Conservation (phyloP, 768 basidiomycete genomes). For the Kockovaella imperatae region DNA sequence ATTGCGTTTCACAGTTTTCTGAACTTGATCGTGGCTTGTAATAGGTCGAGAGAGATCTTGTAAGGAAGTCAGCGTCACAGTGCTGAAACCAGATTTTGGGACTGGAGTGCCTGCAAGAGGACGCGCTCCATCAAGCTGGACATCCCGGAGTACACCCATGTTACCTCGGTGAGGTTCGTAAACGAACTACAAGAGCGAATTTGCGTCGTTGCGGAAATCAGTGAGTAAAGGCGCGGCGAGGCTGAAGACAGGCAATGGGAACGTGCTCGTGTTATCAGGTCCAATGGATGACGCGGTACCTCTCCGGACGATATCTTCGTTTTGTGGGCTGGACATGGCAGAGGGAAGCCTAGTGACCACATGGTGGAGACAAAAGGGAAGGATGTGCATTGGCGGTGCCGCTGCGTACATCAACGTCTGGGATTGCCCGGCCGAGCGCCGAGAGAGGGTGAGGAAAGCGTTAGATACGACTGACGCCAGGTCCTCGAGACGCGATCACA, state of each 20-base stretch:
- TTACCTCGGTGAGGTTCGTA: constrained; percentile 28
- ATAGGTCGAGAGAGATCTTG: constrained; percentile 17
- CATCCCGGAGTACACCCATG: constrained; percentile 8
- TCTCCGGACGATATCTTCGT: constrained; percentile 26
- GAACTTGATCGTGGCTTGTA: constrained; percentile 19
- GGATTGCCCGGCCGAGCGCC: constrained; percentile 36
- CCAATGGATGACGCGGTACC: constrained; percentile 12
- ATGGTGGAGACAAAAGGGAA: constrained; percentile 33
- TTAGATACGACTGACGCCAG: constrained; percentile 11
- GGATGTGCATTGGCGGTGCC: constrained; percentile 23
- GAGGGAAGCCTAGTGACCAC: constrained; percentile 12
- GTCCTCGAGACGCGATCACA: constrained; percentile 10
- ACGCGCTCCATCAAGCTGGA: constrained; percentile 17
- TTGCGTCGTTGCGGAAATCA: constrained; percentile 31
- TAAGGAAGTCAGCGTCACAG: constrained; percentile 1
- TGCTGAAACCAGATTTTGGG: constrained; percentile 20
- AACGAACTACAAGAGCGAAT: constrained; percentile 33
- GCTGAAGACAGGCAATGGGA: constrained; percentile 20
- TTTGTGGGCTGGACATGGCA: constrained; percentile 22
- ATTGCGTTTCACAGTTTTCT: constrained; percentile 28
- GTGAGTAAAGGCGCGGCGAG: constrained; percentile 12
- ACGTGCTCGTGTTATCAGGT: constrained; percentile 30
- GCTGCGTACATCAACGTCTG: constrained; percentile 26
- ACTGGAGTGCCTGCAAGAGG: constrained; percentile 24
- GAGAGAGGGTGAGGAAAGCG: constrained; percentile 27